These are phyloP conservation scores for Roridomyces roridus DNA, from an alignment of 768 basidiomycete genomes.

Conservation along the genomic window DNA sequence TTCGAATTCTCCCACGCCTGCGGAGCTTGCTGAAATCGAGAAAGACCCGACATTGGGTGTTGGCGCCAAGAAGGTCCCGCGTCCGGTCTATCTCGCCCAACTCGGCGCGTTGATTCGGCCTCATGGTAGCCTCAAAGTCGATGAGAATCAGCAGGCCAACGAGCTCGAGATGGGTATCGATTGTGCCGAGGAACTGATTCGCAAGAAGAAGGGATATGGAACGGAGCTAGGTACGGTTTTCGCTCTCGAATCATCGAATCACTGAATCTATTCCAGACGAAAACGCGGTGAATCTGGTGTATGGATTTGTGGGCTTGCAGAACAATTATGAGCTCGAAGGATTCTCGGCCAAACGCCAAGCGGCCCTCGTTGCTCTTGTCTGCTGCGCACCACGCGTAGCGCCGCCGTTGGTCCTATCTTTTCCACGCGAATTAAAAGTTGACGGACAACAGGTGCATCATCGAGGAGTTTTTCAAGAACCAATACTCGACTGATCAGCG, in stretches of 20 bases:
- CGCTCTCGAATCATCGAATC: background rate
- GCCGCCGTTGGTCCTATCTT: constrained; percentile 69
- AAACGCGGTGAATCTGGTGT: constrained; percentile 83
- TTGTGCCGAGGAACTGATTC: constrained; percentile 81
- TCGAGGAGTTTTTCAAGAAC: constrained; percentile 93
- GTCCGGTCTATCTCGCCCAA: constrained; percentile 91
- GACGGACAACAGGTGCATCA: constrained; percentile 61
- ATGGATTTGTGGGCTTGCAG: constrained; percentile 75
- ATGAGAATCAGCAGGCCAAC: constrained; percentile 69
- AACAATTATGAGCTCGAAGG: constrained; percentile 85
- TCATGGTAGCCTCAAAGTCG: constrained; percentile 53
- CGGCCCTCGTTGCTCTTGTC: constrained; percentile 79
- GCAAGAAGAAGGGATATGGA: constrained; percentile 85
- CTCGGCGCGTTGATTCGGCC: constrained; percentile 78
- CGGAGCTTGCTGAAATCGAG: constrained; percentile 83
- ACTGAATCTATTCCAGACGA: constrained; percentile 62
- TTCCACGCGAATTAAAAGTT: constrained; percentile 1
- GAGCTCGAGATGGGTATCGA: constrained; percentile 81
- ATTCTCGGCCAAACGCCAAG: constrained; percentile 81
- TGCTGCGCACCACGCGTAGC: constrained; percentile 78
- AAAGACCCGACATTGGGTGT: constrained; percentile 83
- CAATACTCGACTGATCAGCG: constrained; percentile 92
- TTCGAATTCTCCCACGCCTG: constrained; percentile 80
- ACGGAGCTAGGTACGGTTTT: constrained; percentile 75
- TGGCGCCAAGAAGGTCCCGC: constrained; percentile 69